A percentile compares a stretch with the other conserved stretches of the same genome.
These are phyloP conservation scores for Plectranthus barbatus DNA, from an alignment of 257 asterid species.

Conservation along the genomic window DNA sequence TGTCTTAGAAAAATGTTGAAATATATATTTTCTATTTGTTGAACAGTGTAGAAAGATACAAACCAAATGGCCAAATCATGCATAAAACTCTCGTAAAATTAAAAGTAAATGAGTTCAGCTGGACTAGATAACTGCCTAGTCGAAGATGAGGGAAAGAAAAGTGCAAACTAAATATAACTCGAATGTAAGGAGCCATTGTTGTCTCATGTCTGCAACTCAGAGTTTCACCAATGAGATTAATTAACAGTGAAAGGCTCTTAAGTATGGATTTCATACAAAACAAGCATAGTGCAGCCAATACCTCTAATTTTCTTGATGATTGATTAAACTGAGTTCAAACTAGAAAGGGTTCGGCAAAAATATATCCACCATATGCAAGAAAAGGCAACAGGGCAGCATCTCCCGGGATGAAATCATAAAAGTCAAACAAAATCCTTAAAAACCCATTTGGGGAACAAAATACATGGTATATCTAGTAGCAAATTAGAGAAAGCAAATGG, in stretches of 20 bases:
- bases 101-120: neutral
- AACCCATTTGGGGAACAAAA: neutral
- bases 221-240: neutral
- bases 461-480: slow-evolving; percentile 5
- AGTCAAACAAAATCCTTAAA: neutral
- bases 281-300: too few species aligned
- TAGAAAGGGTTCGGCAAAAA: neutral
- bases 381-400: neutral
- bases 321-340: slow-evolving; percentile 3
- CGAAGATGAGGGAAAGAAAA: neutral
- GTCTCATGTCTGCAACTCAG: neutral
- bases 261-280: neutral
- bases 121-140: neutral
- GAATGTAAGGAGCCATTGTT: neutral
- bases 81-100: neutral
- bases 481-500: neutral
- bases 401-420: neutral
- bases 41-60: neutral
- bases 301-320: neutral
- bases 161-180: neutral
- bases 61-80: neutral
- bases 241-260: neutral
- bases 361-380: neutral
- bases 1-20: neutral
- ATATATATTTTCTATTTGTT: too few species aligned